Percentiles rank a stretch among this genome's conserved stretches.
Conservation (phyloP, 177 flowering plant species). For the Vitis hybrid region DNA sequence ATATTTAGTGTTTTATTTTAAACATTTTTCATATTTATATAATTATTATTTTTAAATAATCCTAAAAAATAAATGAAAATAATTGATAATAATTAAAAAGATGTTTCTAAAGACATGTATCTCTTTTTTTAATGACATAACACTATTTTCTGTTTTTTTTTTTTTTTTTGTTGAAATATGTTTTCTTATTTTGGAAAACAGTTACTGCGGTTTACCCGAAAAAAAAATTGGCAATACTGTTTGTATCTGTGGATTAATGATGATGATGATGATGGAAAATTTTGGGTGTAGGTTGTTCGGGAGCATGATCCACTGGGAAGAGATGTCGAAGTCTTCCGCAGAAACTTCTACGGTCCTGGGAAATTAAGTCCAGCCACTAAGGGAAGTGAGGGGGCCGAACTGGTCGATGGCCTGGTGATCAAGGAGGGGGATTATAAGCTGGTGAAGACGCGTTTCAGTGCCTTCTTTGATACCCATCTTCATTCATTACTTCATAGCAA, state of each 20-base stretch:
- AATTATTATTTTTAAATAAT: no score
- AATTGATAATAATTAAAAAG: no score
- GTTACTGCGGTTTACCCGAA: neutral
- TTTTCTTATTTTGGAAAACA: neutral
- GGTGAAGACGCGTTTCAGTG: slow-evolving; percentile 92
- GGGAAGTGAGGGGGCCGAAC: slow-evolving; percentile 76
- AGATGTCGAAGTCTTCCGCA: slow-evolving; percentile 83
- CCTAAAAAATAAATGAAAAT: no score
- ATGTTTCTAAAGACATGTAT: no score
- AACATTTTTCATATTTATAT: no score
- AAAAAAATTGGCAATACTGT: neutral
- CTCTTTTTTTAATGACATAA: neutral
- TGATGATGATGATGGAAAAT: neutral
- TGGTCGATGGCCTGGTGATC: slow-evolving; percentile 80
- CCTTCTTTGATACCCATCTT: slow-evolving; percentile 84
- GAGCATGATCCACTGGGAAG: slow-evolving; percentile 91
- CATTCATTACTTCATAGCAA: slow-evolving; percentile 58
- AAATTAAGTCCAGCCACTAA: slow-evolving; percentile 61
- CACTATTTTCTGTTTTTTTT: neutral
- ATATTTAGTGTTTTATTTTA: no score
- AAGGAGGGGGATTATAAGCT: slow-evolving; percentile 81
- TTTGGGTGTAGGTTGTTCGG: slow-evolving; percentile 71
- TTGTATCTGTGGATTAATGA: neutral
- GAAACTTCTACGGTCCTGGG: slow-evolving; percentile 57
- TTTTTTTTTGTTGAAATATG: neutral